These are phyloP conservation scores for Leucosporidium yakuticum DNA, from an alignment of 768 basidiomycete genomes.

Conservation along the genomic window DNA sequence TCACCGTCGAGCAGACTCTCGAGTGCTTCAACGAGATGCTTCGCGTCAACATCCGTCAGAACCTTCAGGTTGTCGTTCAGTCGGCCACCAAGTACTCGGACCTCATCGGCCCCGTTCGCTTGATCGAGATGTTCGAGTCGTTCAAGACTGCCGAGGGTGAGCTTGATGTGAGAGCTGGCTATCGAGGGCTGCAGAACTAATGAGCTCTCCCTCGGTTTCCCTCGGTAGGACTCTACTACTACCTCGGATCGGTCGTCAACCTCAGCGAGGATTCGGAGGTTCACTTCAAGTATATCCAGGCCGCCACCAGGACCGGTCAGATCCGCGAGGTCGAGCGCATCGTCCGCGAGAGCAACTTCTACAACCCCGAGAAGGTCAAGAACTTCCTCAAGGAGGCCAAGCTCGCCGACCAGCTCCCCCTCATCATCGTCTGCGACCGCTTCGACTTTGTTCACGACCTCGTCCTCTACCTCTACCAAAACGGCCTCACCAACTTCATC, in stretches of 20 bases:
- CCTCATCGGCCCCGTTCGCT: conserved; percentile 89
- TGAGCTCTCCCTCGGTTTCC: too few relatives aligned
- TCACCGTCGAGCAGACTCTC: conserved; percentile 96
- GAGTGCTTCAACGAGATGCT: conserved; percentile 97
- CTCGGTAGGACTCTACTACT: conserved; percentile 95
- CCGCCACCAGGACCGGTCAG: conserved; percentile 94
- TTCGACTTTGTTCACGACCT: conserved; percentile 99
- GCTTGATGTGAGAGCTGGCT: conserved; percentile 15
- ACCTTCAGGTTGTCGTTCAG: conserved; percentile 90
- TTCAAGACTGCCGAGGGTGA: conserved; percentile 95
- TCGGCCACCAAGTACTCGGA: conserved; percentile 99
- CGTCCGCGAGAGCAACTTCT: conserved; percentile 91
- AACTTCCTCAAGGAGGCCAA: conserved; percentile 99
- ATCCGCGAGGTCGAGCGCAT: conserved; percentile 99
- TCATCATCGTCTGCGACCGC: conserved; percentile 99
- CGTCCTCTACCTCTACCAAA: conserved; percentile 96
- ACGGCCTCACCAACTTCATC: conserved; percentile 91
- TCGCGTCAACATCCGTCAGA: conserved; percentile 91
- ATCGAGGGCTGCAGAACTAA: too few relatives aligned
- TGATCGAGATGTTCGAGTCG: conserved; percentile 96
- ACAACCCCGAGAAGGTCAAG: conserved; percentile 99
- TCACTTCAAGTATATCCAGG: conserved; percentile 99
- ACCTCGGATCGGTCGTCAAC: conserved; percentile 95
- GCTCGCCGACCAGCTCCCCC: conserved; percentile 87
- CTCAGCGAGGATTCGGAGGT: conserved; percentile 93